Evolutionary conservation across 164 flowering plant species (phyloP), one percentile per base, ranked within the genome.

Genomic region (Dillenia suffruticosa): DNA sequence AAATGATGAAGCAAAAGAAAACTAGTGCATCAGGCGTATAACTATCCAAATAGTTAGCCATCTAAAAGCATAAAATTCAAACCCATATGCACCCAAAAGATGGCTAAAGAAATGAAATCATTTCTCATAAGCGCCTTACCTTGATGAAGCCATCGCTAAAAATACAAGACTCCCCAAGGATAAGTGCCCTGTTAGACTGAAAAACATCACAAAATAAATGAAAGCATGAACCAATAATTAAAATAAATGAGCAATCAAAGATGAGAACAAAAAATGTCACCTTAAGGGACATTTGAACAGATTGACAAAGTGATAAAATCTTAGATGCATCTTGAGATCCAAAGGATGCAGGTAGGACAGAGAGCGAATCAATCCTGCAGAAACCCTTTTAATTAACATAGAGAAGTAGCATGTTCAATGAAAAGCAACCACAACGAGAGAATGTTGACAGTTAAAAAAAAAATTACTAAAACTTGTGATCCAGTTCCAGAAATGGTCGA

Each of bases 291-390:
- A 66, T 66, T 76, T 86, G 88, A 64, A 94, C 75, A 66, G 93
- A 86, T 59, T 88, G 88, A 67, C 95, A 87, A 64, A 72, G 80
- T 12, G 84, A 81, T 66, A 94, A 65, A 69, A 91, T 77, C 78
- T 88, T 87, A 49, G 77, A 74, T 68, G 97, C 97, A 81, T 94
- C 99, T 72, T 86, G 90, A 14, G 73, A 61, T 32, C 80, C 83
- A 75, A 84, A 86, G 62, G 84, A 82, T 58, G 95, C 45, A 51
- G 97, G 90, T 63, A 94, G 73, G 61, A 94, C 84, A 22, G 97
- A 75, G 62, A 91, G 93, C 53, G 90, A 79, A 70, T 89, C 92
- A 68, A 89, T 78, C 97, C 99, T 94, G 89, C 65, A 79, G 24
- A 13, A 4, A 40, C 54, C 60, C 63, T 59, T 44, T 13, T 51